Percentiles rank a stretch among this genome's conserved stretches.
phyloP scores from a whole-genome alignment of 2,329 filamentous ascomycete species.

The Epichloe hybrida region DNA sequence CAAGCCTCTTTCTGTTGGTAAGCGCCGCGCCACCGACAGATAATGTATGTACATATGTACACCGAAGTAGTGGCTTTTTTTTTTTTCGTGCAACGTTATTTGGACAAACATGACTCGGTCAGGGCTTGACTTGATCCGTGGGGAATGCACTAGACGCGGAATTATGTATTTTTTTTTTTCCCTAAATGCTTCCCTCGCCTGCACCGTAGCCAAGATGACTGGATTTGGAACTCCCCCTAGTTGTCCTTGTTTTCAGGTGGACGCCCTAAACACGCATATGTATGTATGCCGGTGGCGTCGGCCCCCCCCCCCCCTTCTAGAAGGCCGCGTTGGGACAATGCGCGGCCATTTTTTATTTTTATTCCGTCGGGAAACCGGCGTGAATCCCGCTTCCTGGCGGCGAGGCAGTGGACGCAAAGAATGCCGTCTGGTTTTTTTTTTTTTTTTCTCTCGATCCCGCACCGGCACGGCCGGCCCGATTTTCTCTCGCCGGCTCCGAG shows the following conservation, averaged over 20 bases:
- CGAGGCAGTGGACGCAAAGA: neutral
- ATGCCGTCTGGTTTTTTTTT: neutral
- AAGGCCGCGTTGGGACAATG: slow-evolving; percentile 7
- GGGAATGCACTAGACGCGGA: too few species aligned
- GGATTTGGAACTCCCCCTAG: too few species aligned
- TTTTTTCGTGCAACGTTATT: too few species aligned
- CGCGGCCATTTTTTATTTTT: neutral
- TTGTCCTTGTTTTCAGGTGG: neutral
- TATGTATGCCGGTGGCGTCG: neutral
- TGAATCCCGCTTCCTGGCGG: neutral
- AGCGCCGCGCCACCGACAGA: neutral
- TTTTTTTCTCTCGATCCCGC: neutral
- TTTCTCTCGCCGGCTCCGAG: neutral
- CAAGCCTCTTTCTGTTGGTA: neutral
- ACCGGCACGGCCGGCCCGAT: neutral
- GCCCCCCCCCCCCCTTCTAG: slow-evolving; percentile 4
- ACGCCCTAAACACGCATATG: too few species aligned
- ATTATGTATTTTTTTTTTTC: too few species aligned
- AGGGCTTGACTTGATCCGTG: neutral
- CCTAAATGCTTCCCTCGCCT: neutral
- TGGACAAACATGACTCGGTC: too few species aligned
- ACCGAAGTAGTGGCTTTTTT: too few species aligned
- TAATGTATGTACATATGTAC: too few species aligned
- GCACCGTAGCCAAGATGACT: neutral
- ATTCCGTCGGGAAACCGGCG: slow-evolving; percentile 2